Conservation (phyloP, 768 basidiomycete species). For the Naganishia onofrii region DNA sequence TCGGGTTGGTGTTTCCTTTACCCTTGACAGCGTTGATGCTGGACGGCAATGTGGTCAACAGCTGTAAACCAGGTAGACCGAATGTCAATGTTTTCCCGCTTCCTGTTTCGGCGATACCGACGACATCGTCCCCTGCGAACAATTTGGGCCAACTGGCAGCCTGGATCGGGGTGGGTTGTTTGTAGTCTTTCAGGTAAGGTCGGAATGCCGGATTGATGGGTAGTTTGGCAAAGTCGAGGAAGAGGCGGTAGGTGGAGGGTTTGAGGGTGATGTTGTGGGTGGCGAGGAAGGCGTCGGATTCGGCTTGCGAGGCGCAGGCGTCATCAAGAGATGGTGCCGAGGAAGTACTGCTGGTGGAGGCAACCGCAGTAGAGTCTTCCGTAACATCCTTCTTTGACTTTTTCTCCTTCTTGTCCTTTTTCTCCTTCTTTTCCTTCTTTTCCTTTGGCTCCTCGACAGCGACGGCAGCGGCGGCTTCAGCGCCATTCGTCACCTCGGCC, state of each 20-base stretch:
- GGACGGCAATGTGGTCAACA: constrained; percentile 55
- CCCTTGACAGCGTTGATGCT: constrained; percentile 41
- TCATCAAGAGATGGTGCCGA: constrained; percentile 40
- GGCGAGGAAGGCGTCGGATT: constrained; percentile 62
- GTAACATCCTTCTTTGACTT: constrained; percentile 19
- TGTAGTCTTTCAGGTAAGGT: constrained; percentile 67
- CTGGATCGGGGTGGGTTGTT: constrained; percentile 90
- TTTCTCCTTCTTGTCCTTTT: constrained; percentile 39
- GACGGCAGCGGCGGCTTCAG: constrained; percentile 13
- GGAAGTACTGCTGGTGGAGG: constrained; percentile 29
- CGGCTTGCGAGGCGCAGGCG: constrained; percentile 45
- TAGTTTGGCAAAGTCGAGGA: constrained; percentile 72
- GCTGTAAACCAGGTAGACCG: constrained; percentile 80
- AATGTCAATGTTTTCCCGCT: constrained; percentile 91
- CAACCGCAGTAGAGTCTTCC: constrained; percentile 33
- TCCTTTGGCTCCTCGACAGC: constrained; percentile 26
- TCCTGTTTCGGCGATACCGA: constrained; percentile 96
- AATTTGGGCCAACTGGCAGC: constrained; percentile 91
- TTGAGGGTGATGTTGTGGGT: constrained; percentile 73
- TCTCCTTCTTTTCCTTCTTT: constrained; percentile 52
- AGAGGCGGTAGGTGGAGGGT: constrained; percentile 60
- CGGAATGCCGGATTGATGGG: constrained; percentile 65
- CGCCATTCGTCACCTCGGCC: constrained; percentile 26
- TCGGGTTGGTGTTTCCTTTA: constrained; percentile 36
- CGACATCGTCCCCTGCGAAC: constrained; percentile 67